These are phyloP conservation scores for Rubia balearica DNA, from an alignment of 305 asterid species.

Conservation along the genomic window DNA sequence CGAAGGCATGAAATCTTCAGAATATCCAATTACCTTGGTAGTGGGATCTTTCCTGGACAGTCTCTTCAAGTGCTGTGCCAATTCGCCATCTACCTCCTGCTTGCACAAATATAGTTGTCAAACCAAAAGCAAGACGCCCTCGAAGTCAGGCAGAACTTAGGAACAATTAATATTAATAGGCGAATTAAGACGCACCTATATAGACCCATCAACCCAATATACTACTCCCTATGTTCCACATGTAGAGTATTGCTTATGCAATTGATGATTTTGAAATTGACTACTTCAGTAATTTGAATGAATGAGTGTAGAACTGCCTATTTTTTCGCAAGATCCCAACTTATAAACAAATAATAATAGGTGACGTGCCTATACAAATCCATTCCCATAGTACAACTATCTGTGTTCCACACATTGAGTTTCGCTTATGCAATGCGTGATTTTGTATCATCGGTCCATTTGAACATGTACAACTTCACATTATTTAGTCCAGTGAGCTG, in stretches of 20 bases:
- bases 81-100: slow-evolving; percentile 80
- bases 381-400: neutral
- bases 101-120: slow-evolving; percentile 15
- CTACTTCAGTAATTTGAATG: neutral
- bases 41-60: slow-evolving; percentile 91
- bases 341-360: neutral
- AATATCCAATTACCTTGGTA: slow-evolving; percentile 62
- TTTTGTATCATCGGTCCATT: too few species aligned
- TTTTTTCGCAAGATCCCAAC: too few species aligned
- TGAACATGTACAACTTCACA: too few species aligned
- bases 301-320: neutral
- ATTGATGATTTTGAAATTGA: neutral
- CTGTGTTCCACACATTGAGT: neutral
- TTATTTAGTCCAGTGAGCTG: neutral
- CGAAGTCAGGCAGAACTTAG: neutral
- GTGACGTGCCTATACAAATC: neutral
- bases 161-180: neutral
- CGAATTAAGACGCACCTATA: slow-evolving; percentile 16
- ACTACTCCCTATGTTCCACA: neutral
- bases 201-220: neutral
- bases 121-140: slow-evolving; percentile 3
- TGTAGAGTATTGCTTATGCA: neutral
- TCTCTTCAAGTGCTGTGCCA: slow-evolving; percentile 84
- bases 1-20: neutral
- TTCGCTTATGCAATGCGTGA: neutral